Conservation (phyloP, 2,329 filamentous ascomycete genomes). For the Fusarium protoensiforme region DNA sequence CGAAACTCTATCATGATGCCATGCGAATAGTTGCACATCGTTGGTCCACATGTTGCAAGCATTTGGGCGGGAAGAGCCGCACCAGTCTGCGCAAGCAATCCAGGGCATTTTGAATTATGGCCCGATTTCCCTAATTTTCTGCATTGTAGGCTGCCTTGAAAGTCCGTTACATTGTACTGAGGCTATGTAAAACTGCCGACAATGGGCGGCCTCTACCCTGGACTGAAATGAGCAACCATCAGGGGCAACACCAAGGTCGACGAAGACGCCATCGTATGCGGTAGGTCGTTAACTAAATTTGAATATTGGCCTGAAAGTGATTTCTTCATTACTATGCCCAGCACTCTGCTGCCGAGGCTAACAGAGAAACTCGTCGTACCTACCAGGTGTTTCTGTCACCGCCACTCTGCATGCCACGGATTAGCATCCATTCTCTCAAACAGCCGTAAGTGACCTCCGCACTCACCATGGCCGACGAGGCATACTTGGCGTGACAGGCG, state of each 20-base stretch:
- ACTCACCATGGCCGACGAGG: neutral
- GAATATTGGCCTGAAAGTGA: neutral
- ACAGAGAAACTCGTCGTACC: accelerated
- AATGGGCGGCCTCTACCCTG: neutral
- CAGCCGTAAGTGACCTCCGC: neutral
- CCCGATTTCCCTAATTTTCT: neutral
- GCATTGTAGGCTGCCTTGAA: neutral
- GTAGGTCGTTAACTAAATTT: neutral
- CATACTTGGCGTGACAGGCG: neutral
- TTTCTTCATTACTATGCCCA: neutral
- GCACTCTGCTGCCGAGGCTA: neutral
- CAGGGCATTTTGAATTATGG: neutral
- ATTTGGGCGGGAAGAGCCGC: neutral
- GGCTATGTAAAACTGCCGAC: neutral
- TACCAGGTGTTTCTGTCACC: too few relatives aligned
- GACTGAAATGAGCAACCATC: neutral
- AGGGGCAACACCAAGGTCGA: neutral
- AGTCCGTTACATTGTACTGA: neutral
- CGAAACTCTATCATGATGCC: neutral
- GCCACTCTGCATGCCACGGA: neutral
- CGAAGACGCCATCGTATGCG: neutral
- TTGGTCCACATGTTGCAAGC: neutral
- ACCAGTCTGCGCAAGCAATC: neutral
- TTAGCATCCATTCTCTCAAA: neutral
- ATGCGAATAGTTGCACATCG: neutral